Base-by-base conservation (phyloP, 1,139 yeast genomes). In the Suhomyces bokatorum region DNA sequence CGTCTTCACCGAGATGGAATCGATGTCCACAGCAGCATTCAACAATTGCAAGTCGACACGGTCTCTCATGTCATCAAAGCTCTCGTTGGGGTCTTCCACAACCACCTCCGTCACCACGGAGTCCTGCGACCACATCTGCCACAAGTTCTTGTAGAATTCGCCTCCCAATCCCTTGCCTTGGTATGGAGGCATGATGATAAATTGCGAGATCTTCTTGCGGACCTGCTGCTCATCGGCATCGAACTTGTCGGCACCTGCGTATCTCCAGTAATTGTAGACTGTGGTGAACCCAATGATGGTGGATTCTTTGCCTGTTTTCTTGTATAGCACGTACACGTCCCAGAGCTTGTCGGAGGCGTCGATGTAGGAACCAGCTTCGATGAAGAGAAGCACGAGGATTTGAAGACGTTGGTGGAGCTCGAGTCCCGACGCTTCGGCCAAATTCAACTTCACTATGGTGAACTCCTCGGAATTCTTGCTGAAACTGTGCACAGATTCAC, bases 31-130 rank as follows among this genome's bases (percentile, higher is more conserved):
- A 17, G 45, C 46, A 16, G 42, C 39, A 15, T 55, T 58, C 39
- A 90, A 66, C 51, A 87, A 67, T 37, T 70, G 66, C 53, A 93
- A 71, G 60, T 93, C 99, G 48, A 84, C 77, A 29, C 93, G 71
- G 62, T 93, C 98, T 50, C 99, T 76, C 56, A 95, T 69, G 59
- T 88, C 96, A 59, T 93, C 99, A 66, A 93, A 93, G 35, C 83
- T 81, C 62, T 91, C 97, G 59, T 87, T 88, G 3, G 99, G 99
- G 61, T 95, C 99, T 62, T 93, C 99, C 9, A 95, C 91, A 0
- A 93, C 90, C 34, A 93, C 76, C 57, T 91, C 96, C 32, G 70
- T 66, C n/a, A 90, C 80, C 3, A 60, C 51, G 0, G 63, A 57
- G 50, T 87, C 85, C 0, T 58, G 53, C 6, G 72, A 55, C 87